Conservation (phyloP, 1,284 basidiomycete genomes). For the Ustanciosporium gigantosporum region DNA sequence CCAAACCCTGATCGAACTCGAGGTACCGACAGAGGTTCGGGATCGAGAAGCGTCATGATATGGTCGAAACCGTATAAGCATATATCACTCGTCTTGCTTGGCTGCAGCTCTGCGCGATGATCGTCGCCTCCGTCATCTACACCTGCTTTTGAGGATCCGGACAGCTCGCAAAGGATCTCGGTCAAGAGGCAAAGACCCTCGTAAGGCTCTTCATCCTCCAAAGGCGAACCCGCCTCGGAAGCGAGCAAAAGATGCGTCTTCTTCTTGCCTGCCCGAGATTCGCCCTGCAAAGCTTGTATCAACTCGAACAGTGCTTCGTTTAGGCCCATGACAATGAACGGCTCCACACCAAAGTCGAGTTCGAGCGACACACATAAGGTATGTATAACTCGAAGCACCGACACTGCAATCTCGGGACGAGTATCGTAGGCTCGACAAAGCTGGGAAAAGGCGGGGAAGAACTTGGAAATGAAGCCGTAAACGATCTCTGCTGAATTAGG, state of each 20-base stretch:
- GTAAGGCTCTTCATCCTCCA: slow-evolving; percentile 48
- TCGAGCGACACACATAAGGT: slow-evolving; percentile 32
- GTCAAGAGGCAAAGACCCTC: slow-evolving; percentile 38
- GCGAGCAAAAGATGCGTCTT: slow-evolving; percentile 26
- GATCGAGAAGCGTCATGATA: slow-evolving; percentile 13
- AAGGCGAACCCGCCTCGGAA: slow-evolving; percentile 13
- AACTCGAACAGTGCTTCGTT: slow-evolving; percentile 27
- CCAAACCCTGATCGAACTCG: slow-evolving; percentile 24
- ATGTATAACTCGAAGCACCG: slow-evolving; percentile 23
- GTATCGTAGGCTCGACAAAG: slow-evolving; percentile 32
- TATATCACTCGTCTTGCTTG: slow-evolving; percentile 31
- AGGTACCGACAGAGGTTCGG: slow-evolving; percentile 32
- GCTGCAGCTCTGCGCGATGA: slow-evolving; percentile 6
- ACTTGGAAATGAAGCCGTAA: slow-evolving; percentile 38
- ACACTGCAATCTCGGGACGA: slow-evolving; percentile 30
- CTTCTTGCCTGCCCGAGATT: slow-evolving; percentile 8
- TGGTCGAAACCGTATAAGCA: slow-evolving; percentile 39
- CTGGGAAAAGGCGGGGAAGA: slow-evolving; percentile 37
- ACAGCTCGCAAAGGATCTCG: slow-evolving; percentile 34
- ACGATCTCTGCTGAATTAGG: slow-evolving; percentile 41
- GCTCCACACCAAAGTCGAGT: slow-evolving; percentile 31
- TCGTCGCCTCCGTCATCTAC: slow-evolving; percentile 27
- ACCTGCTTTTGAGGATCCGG: slow-evolving; percentile 18
- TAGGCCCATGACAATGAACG: slow-evolving; percentile 26
- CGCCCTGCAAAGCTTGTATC: slow-evolving; percentile 24